Base-by-base conservation (phyloP, 371 early-diverging fungal genomes). In the Haplosporangium sp. region DNA sequence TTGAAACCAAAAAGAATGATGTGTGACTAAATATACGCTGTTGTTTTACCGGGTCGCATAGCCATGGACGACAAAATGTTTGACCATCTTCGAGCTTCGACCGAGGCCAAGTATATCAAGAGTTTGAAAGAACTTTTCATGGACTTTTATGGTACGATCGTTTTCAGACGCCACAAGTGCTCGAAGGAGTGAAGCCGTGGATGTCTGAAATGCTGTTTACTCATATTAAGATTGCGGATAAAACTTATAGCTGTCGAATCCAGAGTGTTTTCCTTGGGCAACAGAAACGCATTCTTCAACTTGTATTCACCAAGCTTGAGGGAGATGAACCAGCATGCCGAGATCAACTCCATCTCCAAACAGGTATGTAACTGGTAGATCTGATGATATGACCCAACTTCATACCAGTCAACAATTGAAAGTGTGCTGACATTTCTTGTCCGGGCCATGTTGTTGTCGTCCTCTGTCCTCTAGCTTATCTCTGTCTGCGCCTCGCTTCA, bases 101-200 rank as follows among this genome's bases (percentile, higher is more conserved):
- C 86, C 6, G 87, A 89, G 11, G 68, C 87, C 23, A 83, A 87
- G 48, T 86, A 89, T 61, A 85, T 95, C 57, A 86, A 86, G 68
- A 90, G 89, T 58, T 74, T 94, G 29, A 93, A 90, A 76, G 95
- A 95, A 59, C 81, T 95, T 67, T 95, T 90, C 81, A 87, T 95
- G 67, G 93, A 94, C 64, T 94, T 90, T 77, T 81, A 88, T 67
- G 90, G 89, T 86, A 86, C 40, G 62, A 55, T 7, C 2, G 4
- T 10, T 29, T 29, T 16, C 45, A 16, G 45, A 45, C 2, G 13
- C 11, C 6, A 5, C 13, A 5, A 45, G 29, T 29, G 29, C 4
- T 29, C 29, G 29, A 29, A 29, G 29, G 29, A 29, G 4, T 29
- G 29, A 29, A 29, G 4, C 29, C 29, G 29, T 29, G 2, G 29